Conservation (phyloP, 2,329 filamentous ascomycete genomes). For the Aschersonia sp. region DNA sequence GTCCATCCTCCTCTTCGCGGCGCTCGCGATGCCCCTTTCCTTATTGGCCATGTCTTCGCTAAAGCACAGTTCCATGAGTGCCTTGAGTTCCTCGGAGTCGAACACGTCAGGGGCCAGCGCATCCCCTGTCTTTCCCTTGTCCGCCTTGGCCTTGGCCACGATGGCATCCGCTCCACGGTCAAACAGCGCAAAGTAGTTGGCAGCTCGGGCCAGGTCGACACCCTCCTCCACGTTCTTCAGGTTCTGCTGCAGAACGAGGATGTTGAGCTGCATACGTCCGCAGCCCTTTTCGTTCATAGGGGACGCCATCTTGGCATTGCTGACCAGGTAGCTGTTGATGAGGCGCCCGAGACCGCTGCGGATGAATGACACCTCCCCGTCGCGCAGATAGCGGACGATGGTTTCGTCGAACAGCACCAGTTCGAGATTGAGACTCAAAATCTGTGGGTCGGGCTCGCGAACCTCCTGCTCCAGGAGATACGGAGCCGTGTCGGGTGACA, state of each 20-base stretch:
- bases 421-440: constrained; percentile 72
- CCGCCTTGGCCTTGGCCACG: constrained; percentile 43
- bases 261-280: constrained; percentile 83
- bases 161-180: constrained; percentile 50
- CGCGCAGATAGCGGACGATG: constrained; percentile 56
- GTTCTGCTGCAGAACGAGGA: constrained; percentile 90
- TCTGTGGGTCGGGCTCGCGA: constrained; percentile 61
- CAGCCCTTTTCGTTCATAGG: constrained; percentile 78
- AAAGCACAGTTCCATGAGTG: constrained; percentile 51
- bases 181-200: constrained; percentile 57
- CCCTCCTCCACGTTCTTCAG: constrained; percentile 79
- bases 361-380: constrained; percentile 60
- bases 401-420: constrained; percentile 83
- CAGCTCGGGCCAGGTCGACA: constrained; percentile 47
- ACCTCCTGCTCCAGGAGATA: constrained; percentile 59
- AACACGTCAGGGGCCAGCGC: constrained; percentile 29
- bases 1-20: constrained; percentile 54
- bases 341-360: constrained; percentile 62
- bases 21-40: constrained; percentile 51
- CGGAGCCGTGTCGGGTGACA: constrained; percentile 44
- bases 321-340: constrained; percentile 66
- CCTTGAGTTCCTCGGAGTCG: constrained; percentile 52
- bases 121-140: constrained; percentile 19
- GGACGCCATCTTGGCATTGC: constrained; percentile 54
- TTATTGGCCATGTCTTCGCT: constrained; percentile 52